Conservation (phyloP, 805 yeast genomes). For the Lipomyces chichibuensis region DNA sequence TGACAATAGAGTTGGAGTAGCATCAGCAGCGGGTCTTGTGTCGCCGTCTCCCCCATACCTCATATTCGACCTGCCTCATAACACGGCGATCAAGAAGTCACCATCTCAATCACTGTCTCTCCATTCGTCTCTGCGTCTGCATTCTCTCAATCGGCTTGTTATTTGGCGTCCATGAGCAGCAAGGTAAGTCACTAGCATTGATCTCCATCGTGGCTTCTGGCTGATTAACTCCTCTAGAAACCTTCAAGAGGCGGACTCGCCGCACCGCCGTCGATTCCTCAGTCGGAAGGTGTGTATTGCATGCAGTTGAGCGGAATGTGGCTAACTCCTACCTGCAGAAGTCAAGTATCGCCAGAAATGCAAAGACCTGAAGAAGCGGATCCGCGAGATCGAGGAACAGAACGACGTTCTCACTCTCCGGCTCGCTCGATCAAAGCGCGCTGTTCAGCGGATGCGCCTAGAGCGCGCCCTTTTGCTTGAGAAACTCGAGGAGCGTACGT, state of each 20-base stretch:
- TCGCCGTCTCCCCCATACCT: no score
- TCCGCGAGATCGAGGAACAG: constrained; percentile 40
- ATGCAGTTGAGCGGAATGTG: no score
- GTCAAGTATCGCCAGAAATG: constrained; percentile 64
- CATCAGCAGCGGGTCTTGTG: no score
- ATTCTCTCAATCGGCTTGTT: not conserved
- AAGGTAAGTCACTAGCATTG: not conserved
- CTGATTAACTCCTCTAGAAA: not conserved
- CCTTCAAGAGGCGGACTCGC: constrained; percentile 4
- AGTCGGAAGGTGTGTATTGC: constrained; percentile 24
- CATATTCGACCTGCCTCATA: no score
- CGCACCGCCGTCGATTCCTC: constrained; percentile 30
- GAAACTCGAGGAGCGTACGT: constrained; percentile 61
- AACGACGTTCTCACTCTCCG: constrained; percentile 66
- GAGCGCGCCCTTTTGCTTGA: constrained; percentile 84
- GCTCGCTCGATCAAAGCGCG: constrained; percentile 71
- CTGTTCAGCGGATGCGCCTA: constrained; percentile 75
- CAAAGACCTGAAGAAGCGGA: constrained; percentile 60
- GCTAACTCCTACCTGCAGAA: constrained; percentile 36
- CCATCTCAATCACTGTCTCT: not conserved
- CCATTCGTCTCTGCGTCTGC: not conserved
- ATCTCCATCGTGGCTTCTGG: not conserved
- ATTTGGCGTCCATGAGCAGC: not conserved
- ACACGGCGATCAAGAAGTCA: no score
- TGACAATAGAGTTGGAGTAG: no score